These are phyloP conservation scores for Heterobasidion occidentale DNA, from an alignment of 1,284 basidiomycete genomes.

Conservation along the genomic window DNA sequence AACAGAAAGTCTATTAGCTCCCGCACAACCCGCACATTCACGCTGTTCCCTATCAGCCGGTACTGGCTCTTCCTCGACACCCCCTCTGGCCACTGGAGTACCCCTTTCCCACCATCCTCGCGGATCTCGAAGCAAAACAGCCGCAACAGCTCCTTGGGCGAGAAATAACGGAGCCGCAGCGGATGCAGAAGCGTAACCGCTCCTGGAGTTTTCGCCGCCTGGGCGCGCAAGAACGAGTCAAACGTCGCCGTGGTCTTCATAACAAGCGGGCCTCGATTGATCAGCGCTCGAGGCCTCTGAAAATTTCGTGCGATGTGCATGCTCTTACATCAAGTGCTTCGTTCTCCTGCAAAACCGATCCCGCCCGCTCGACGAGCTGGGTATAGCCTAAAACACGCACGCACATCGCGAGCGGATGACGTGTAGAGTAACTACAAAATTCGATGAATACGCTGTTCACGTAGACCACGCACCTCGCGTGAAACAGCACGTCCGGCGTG, in stretches of 20 bases:
- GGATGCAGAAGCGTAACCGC: slow-evolving; percentile 49
- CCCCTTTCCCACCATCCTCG: slow-evolving; percentile 2
- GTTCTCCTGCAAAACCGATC: slow-evolving; percentile 68
- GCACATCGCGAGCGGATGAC: background rate
- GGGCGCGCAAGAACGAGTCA: slow-evolving; percentile 43
- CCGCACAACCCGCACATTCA: slow-evolving; percentile 64
- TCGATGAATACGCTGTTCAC: background rate
- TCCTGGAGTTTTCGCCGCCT: slow-evolving; percentile 26
- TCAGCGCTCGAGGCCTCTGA: background rate
- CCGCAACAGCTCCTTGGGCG: slow-evolving; percentile 60
- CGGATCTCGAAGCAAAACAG: slow-evolving; percentile 48
- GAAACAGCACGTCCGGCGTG: slow-evolving; percentile 65
- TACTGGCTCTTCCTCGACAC: slow-evolving; percentile 63
- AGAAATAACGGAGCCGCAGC: slow-evolving; percentile 62
- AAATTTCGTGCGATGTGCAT: background rate
- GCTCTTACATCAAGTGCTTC: slow-evolving; percentile 53
- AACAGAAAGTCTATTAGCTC: slow-evolving; percentile 49
- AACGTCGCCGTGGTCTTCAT: slow-evolving; percentile 56
- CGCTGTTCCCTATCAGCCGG: slow-evolving; percentile 70
- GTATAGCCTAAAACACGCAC: slow-evolving; percentile 49
- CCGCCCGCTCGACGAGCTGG: slow-evolving; percentile 63
- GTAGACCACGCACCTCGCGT: slow-evolving; percentile 46
- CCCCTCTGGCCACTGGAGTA: slow-evolving; percentile 53
- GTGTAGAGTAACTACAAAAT: background rate
- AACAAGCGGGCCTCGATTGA: background rate